Conservation (phyloP, 129 eudicot genomes). For the Dittrichia graveolens region DNA sequence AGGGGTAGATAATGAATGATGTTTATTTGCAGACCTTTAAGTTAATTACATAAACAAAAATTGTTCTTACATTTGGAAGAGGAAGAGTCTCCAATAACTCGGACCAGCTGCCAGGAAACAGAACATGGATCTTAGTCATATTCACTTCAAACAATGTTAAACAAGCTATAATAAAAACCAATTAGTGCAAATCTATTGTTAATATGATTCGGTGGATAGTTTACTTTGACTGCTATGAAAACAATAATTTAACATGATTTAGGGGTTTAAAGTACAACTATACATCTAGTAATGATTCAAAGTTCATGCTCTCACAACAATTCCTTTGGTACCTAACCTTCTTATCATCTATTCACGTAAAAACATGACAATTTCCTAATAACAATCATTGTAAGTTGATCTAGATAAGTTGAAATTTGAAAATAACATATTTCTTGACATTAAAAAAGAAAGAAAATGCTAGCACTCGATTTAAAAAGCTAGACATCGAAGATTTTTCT, state of each 20-base stretch:
- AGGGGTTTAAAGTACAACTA: neutral
- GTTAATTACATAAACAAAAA: conserved; percentile 5
- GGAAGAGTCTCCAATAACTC: conserved; percentile 87
- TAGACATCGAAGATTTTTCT: neutral
- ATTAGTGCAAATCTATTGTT: neutral
- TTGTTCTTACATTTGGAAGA: conserved; percentile 69
- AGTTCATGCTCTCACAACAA: neutral
- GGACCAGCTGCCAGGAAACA: conserved; percentile 74
- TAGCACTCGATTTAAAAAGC: too few species aligned
- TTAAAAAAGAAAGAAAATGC: neutral
- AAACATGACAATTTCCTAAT: neutral
- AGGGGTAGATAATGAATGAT: conserved; percentile 17
- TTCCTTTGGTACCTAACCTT: neutral
- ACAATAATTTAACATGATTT: neutral
- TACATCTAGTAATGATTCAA: neutral
- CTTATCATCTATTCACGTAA: conserved; percentile 1
- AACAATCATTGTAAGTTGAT: neutral
- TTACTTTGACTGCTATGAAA: conserved; percentile 3
- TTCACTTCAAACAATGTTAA: conserved; percentile 1
- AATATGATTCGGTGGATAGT: neutral
- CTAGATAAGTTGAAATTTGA: neutral
- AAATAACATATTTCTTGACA: neutral
- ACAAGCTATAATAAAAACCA: neutral
- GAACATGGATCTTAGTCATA: conserved; percentile 26
- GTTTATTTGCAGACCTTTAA: neutral